Base-by-base conservation (phyloP, 2,329 filamentous ascomycete species). In the Botrytis tulipae region DNA sequence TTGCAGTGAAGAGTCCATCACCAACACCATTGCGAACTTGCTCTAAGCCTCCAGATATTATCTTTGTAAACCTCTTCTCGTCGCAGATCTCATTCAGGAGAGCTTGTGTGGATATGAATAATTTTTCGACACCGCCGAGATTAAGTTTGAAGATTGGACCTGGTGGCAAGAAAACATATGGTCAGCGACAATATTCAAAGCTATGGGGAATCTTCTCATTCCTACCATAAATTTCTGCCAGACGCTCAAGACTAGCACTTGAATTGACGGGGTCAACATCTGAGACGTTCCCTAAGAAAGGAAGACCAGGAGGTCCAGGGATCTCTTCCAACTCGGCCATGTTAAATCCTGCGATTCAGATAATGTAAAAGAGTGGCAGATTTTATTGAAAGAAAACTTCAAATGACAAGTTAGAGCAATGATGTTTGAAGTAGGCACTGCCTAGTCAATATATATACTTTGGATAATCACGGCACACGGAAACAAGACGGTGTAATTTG, bases 1-100 rank as follows among this genome's bases (percentile, higher is more conserved):
- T 79, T 1, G 79, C 90, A 0, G 90, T 92, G 79, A 93, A 92
- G 9, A 93, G 85, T 29, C 91, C 91, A 83, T 92, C 90, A 72
- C 88, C 84, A 1, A 89, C 84, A 37, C 87, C 89, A 74, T 89
- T 86, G 75, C 91, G 83, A 48, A 93, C 84, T 78, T 91, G 80
- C 4, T 81, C 77, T 2, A 93, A 82, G 4, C 83, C 83, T 1
- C 82, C 84, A 7, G 83, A 82, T 3, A 91, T 82, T 0, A 83
- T 81, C 80, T 93, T 93, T 37, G 83, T 78, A 79, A 93, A 92
- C n/a, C 90, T 84, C 74, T 85, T 88, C 80, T 93, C 73, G 75
- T 93, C 85, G 76, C 88, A 92, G 12, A 87, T 78, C 78, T 93
- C 91, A 73, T 91, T 86, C 46, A 92, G 83, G 0, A 93, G 82